A percentile compares a stretch with the other conserved stretches of the same genome.
phyloP scores from a whole-genome alignment of 371 early-diverging fungal genomes.

The Mucor mucedo region DNA sequence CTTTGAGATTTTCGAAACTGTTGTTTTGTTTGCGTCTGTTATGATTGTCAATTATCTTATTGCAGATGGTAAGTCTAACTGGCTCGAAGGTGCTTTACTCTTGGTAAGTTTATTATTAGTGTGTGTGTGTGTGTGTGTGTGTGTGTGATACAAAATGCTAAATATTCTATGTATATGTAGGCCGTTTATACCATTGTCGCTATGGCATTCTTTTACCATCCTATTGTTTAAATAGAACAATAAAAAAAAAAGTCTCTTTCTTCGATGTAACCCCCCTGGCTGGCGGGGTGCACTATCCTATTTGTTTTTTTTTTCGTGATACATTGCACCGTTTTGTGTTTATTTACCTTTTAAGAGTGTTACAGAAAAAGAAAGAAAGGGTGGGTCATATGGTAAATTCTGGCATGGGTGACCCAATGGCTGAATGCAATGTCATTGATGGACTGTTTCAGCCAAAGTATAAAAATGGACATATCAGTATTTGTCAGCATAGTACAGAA shows the following conservation, averaged over 20 bases:
- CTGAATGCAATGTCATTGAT: too few species aligned
- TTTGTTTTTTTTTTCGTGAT: neutral
- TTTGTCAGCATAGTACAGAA: too few species aligned
- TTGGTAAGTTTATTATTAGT: slow-evolving; percentile 33
- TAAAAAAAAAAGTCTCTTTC: neutral
- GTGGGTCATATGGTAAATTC: too few species aligned
- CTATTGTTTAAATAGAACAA: slow-evolving; percentile 18
- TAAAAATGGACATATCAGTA: too few species aligned
- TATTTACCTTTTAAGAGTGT: too few species aligned
- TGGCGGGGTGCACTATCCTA: neutral
- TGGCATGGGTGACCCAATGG: too few species aligned
- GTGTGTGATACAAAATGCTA: neutral
- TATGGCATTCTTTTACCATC: slow-evolving; percentile 74
- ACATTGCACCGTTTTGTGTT: neutral
- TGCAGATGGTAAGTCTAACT: slow-evolving; percentile 77
- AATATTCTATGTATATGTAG: neutral
- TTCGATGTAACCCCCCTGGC: neutral
- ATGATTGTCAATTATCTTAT: slow-evolving; percentile 85
- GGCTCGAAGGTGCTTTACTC: slow-evolving; percentile 85
- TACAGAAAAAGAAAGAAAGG: neutral
- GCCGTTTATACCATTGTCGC: slow-evolving; percentile 77
- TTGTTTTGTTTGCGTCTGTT: slow-evolving; percentile 83
- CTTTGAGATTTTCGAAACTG: slow-evolving; percentile 85
- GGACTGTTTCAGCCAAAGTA: too few species aligned
- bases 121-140: neutral